These are phyloP conservation scores for Penicillium sp. DNA, from an alignment of 2,329 filamentous ascomycete genomes.

Conservation along the genomic window DNA sequence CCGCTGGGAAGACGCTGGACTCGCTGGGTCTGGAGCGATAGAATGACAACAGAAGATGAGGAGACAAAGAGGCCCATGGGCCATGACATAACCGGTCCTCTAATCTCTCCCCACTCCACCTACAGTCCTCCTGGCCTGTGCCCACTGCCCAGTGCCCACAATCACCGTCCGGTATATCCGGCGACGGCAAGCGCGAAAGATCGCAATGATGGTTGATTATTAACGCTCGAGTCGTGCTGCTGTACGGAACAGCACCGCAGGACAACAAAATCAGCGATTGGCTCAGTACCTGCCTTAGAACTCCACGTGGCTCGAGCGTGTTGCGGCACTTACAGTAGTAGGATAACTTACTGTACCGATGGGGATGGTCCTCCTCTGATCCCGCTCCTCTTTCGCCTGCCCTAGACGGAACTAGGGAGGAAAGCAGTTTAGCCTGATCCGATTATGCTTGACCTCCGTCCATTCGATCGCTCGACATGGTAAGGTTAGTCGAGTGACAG, in stretches of 20 bases:
- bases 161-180: not conserved
- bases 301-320: conserved; percentile 27
- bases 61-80: not conserved
- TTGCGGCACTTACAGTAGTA: conserved; percentile 1
- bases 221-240: not conserved
- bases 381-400: not conserved
- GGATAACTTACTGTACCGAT: not conserved
- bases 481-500: conserved; percentile 1
- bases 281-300: conserved; percentile 25
- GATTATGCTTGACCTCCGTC: not conserved
- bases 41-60: not conserved
- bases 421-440: not conserved
- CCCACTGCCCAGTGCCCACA: not conserved
- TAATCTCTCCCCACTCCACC: not conserved
- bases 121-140: not conserved
- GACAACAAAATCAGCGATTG: conserved; percentile 24
- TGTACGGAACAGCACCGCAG: not conserved
- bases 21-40: not conserved
- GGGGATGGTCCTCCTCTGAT: not conserved
- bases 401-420: not conserved
- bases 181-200: not conserved
- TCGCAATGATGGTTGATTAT: not conserved
- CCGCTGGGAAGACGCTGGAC: conserved; percentile 1
- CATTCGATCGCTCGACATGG: not conserved
- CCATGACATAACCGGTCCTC: not conserved